Conservation (phyloP, 2,329 filamentous ascomycete genomes). For the Ceratocystiopsis sp. region DNA sequence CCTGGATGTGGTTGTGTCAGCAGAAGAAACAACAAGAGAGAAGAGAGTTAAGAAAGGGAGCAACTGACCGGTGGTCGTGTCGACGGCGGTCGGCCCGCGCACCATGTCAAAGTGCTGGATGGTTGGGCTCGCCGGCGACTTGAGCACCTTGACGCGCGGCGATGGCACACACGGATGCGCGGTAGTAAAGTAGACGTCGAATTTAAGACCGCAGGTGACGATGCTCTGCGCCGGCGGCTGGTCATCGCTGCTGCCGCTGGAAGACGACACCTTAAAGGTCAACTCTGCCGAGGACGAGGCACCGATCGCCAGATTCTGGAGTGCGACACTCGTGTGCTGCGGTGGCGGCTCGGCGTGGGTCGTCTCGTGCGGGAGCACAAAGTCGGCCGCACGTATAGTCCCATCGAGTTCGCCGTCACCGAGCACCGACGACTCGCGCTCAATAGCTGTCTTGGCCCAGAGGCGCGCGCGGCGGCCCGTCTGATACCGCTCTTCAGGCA, state of each 20-base stretch:
- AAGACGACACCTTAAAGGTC: no score
- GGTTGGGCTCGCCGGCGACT: constrained; percentile 41
- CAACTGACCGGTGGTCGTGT: no score
- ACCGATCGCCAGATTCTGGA: constrained; percentile 19
- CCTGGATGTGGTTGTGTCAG: constrained; percentile 18
- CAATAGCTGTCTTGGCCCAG: constrained; percentile 42
- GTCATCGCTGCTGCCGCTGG: neutral
- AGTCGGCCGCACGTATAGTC: constrained; percentile 41
- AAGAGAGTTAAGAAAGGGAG: no score
- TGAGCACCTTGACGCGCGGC: constrained; percentile 37
- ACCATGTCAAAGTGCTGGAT: constrained; percentile 39
- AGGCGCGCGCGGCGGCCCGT: constrained; percentile 27
- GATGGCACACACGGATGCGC: constrained; percentile 47
- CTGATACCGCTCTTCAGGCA: constrained; percentile 18
- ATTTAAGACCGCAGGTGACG: constrained; percentile 28
- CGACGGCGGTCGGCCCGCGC: no score
- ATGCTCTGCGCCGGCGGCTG: constrained; percentile 18
- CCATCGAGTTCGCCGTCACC: constrained; percentile 34
- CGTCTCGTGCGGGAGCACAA: constrained; percentile 42
- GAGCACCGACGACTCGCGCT: constrained; percentile 42
- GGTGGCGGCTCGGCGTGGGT: constrained; percentile 31
- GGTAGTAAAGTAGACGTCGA: constrained; percentile 48
- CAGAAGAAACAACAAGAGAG: no score
- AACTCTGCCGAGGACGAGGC: neutral
- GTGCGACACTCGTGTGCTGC: constrained; percentile 25